These are phyloP conservation scores for Pseudogymnoascus sp. DNA, from an alignment of 2,329 filamentous ascomycete genomes.

Conservation along the genomic window DNA sequence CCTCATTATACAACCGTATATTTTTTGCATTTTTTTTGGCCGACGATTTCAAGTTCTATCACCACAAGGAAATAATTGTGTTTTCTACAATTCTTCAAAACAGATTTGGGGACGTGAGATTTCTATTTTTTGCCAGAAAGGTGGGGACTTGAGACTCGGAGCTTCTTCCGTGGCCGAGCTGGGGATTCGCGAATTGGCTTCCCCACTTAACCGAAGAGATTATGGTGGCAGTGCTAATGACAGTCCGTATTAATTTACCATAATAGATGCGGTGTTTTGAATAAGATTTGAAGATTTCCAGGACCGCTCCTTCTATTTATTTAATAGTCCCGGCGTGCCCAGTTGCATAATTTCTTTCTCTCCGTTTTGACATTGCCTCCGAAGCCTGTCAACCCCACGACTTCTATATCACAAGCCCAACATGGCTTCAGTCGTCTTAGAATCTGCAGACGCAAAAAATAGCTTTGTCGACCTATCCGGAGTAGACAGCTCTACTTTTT, in stretches of 20 bases:
- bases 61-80: not conserved
- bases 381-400: not conserved
- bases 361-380: not conserved
- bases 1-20: slow-evolving; percentile 2
- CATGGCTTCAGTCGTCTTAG: slow-evolving; percentile 18
- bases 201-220: not conserved
- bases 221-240: not conserved
- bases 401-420: slow-evolving; percentile 10
- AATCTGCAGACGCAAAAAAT: slow-evolving; percentile 24
- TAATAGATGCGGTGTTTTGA: not conserved
- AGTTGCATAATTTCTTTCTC: not conserved
- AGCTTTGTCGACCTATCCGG: slow-evolving; percentile 30
- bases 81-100: not conserved
- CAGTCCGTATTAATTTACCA: not conserved
- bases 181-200: not conserved
- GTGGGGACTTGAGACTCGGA: not conserved
- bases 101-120: not conserved
- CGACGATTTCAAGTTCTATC: not conserved
- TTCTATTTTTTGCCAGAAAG: not conserved
- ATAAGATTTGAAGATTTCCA: not conserved
- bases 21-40: not conserved
- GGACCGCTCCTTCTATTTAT: not conserved
- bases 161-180: not conserved
- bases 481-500: slow-evolving; percentile 22
- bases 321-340: not conserved